phyloP scores from a whole-genome alignment of 2,329 filamentous ascomycete genomes.

The Capronia coronata region DNA sequence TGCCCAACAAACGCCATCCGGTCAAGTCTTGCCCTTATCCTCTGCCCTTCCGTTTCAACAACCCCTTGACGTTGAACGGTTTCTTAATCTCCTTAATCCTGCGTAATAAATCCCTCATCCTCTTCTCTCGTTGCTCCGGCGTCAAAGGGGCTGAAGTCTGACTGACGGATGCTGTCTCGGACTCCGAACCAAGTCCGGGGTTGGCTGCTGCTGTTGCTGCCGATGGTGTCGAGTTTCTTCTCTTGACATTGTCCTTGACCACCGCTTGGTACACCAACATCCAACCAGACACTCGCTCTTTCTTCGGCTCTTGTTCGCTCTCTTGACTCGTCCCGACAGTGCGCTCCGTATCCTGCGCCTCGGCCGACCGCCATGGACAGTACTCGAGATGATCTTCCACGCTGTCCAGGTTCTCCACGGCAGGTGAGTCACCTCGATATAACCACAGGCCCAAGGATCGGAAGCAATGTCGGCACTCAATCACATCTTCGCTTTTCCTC shows the following conservation, averaged over 20 bases:
- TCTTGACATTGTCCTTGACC: constrained; percentile 21
- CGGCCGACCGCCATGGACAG: constrained; percentile 58
- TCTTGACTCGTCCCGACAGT: constrained; percentile 3
- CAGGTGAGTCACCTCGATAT: constrained; percentile 59
- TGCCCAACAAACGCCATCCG: not conserved
- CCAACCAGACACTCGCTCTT: constrained; percentile 25
- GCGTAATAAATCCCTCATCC: constrained; percentile 30
- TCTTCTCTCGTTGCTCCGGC: constrained; percentile 30
- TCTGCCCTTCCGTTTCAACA: constrained; percentile 26
- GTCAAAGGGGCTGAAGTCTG: constrained; percentile 9
- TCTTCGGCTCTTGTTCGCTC: constrained; percentile 9
- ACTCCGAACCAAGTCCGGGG: constrained; percentile 8
- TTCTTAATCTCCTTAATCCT: constrained; percentile 35
- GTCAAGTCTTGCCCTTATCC: constrained; percentile 17
- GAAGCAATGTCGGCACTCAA: constrained; percentile 78
- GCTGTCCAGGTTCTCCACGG: constrained; percentile 62
- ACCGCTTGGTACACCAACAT: constrained; percentile 24
- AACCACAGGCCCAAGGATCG: constrained; percentile 89
- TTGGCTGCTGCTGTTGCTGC: not conserved
- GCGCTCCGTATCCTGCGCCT: constrained; percentile 27
- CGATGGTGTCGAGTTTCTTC: constrained; percentile 3
- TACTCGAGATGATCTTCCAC: constrained; percentile 72
- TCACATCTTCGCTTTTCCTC: constrained; percentile 53
- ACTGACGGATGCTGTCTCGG: not conserved
- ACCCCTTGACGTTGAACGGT: constrained; percentile 28